Evolutionary conservation across 1,284 basidiomycete species (phyloP), one percentile per base, ranked within the genome.

Genomic region (Erythrobasidium hasegawianum): DNA sequence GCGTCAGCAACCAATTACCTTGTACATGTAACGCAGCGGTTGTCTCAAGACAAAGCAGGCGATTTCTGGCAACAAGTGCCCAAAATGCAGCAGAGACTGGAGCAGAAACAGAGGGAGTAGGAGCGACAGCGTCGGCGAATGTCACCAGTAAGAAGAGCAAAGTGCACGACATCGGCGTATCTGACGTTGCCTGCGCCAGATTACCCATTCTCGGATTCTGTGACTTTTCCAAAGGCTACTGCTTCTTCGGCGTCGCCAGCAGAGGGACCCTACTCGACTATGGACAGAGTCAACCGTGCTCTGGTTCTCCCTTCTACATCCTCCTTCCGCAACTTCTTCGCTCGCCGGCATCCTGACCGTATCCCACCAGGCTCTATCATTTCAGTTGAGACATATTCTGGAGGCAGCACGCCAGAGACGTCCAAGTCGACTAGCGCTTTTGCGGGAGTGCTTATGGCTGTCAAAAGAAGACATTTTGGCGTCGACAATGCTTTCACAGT

Each of bases 311-410:
- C 54, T 10, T 49, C 62, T 16, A 65, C 62, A 18, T 13, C 41
- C 5, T 27, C 55, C 14, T 65, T 65, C 47, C 55, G 62, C n/a
- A 43, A 52, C 41, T 53, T 57, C 33, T 65, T 65, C 56, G 53
- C 43, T 24, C 55, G 55, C 27, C 41, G 49, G 26, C 55, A 55
- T 5, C 62, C 62, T 13, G 45, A 58, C 18, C 62, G 62, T 41
- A 65, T 65, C 38, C 62, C 62, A 7, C 47, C 55, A 29, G 62
- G 62, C 29, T 65, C 62, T 27, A 65, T 65, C 55, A 58, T 65
- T 53, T 65, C 62, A 14, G 62, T 65, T 20, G 62, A 65, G 57
- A 65, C 55, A n/a, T 47, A 52, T 43, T 49, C 39, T 18, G 62
- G 55, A 24, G 62, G 62, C 22, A 18, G 55, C 4, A 52, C 56